phyloP scores from a whole-genome alignment of 768 basidiomycete genomes.

The Mycena pura region DNA sequence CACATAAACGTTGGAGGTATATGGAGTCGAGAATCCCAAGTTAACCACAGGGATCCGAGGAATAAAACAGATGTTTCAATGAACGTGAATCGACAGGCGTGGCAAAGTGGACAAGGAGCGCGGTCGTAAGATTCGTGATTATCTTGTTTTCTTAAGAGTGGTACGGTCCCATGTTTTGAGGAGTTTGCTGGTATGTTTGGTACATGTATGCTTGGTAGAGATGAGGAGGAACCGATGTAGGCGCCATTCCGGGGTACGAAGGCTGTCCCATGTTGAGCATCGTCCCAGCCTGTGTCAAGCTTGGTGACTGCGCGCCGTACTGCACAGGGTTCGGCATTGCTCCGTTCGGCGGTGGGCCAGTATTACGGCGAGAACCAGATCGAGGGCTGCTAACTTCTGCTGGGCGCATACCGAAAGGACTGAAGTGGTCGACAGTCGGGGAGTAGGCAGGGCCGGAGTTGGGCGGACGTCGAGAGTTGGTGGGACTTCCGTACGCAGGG shows the following conservation, averaged over 20 bases:
- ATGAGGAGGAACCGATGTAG: constrained; percentile 68
- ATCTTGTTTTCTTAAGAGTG: constrained; percentile 54
- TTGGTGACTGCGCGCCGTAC: constrained; percentile 69
- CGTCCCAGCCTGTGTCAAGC: constrained; percentile 59
- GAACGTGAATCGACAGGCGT: constrained; percentile 25
- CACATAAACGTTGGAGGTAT: constrained; percentile 10
- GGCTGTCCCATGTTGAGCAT: constrained; percentile 71
- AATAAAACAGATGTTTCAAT: constrained; percentile 18
- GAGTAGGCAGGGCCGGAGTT: constrained; percentile 46
- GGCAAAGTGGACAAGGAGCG: constrained; percentile 29
- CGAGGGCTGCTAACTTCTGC: constrained; percentile 56
- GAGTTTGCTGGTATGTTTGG: constrained; percentile 80
- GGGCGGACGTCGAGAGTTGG: constrained; percentile 43
- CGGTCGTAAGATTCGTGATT: constrained; percentile 41
- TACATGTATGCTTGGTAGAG: constrained; percentile 86
- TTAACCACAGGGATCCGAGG: constrained; percentile 24
- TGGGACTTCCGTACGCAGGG: constrained; percentile 56
- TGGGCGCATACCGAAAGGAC: constrained; percentile 55
- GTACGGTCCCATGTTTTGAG: constrained; percentile 81
- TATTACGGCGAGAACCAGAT: constrained; percentile 56
- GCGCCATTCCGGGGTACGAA: constrained; percentile 65
- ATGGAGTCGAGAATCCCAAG: constrained; percentile 24
- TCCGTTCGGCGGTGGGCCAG: constrained; percentile 55
- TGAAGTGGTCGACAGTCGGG: constrained; percentile 54
- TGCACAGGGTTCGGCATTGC: constrained; percentile 49